Conservation (phyloP, 2,329 filamentous ascomycete species). For the Aspergillus puulaauensis region DNA sequence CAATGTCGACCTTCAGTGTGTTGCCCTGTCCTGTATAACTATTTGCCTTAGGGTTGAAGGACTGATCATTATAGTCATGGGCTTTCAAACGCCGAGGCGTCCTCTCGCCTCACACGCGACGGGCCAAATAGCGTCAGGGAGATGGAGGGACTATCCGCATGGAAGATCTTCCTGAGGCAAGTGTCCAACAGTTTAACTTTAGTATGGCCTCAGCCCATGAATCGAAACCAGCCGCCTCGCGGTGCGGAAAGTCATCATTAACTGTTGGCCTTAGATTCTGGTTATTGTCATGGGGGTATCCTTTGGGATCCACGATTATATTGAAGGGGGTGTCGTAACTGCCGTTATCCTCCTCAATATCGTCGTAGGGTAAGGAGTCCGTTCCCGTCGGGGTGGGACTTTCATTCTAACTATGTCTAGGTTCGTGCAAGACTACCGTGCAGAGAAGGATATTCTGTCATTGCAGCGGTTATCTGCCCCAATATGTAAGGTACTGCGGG, state of each 20-base stretch:
- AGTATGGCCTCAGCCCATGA: slow-evolving; percentile 38
- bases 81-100: slow-evolving; percentile 62
- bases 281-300: slow-evolving; percentile 70
- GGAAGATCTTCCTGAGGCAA: slow-evolving; percentile 74
- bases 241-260: slow-evolving; percentile 3
- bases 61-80: slow-evolving; percentile 49
- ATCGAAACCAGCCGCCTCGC: slow-evolving; percentile 4
- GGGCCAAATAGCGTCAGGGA: slow-evolving; percentile 71
- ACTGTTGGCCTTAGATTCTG: slow-evolving; percentile 56
- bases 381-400: too few species aligned
- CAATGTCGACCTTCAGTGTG: slow-evolving; percentile 26
- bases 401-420: slow-evolving; percentile 14
- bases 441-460: slow-evolving; percentile 61
- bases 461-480: slow-evolving; percentile 57
- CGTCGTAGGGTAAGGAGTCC: slow-evolving; percentile 47
- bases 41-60: not conserved
- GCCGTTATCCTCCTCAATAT: slow-evolving; percentile 61
- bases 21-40: not conserved
- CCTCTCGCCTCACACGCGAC: slow-evolving; percentile 63
- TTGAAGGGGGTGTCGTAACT: slow-evolving; percentile 60
- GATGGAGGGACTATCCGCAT: slow-evolving; percentile 69
- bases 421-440: slow-evolving; percentile 60
- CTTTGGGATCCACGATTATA: slow-evolving; percentile 56
- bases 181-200: slow-evolving; percentile 75
- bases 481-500: slow-evolving; percentile 56